These are phyloP conservation scores for Excoecaria agallocha DNA, from an alignment of 345 rosid genomes.

Conservation along the genomic window DNA sequence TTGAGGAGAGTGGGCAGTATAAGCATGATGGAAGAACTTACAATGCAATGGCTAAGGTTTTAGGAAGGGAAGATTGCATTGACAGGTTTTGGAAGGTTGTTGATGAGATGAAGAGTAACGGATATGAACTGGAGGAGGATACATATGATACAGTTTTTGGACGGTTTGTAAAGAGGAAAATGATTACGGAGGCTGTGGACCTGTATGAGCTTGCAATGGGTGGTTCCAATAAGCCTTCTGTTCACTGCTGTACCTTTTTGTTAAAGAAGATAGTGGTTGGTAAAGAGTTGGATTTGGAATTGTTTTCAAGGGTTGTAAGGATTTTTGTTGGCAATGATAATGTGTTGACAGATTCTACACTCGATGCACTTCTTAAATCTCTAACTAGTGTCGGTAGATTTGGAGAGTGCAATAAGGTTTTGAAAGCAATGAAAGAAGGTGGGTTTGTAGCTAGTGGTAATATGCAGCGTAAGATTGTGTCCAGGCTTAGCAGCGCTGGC, in stretches of 20 bases:
- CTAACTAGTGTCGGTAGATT: conserved; percentile 60
- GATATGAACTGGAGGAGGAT: conserved; percentile 62
- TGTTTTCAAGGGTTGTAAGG: conserved; percentile 64
- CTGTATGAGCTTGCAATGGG: conserved; percentile 73
- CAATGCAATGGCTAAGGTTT: conserved; percentile 66
- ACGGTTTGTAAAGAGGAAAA: conserved; percentile 58
- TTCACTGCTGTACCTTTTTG: conserved; percentile 46
- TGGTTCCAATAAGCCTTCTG: conserved; percentile 57
- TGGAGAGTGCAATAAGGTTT: conserved; percentile 51
- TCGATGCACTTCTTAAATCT: conserved; percentile 66
- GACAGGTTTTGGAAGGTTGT: conserved; percentile 79
- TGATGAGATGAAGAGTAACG: conserved; percentile 59
- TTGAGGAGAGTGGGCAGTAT: conserved; percentile 55
- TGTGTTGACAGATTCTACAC: conserved; percentile 53
- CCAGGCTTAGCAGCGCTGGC: conserved; percentile 53
- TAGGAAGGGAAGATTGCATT: conserved; percentile 72
- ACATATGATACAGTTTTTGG: conserved; percentile 52
- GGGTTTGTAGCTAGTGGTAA: conserved; percentile 47
- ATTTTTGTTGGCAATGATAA: conserved; percentile 51
- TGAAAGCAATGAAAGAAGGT: conserved; percentile 60
- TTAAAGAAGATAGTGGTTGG: conserved; percentile 61
- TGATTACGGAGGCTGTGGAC: conserved; percentile 70
- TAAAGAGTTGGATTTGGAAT: conserved; percentile 56
- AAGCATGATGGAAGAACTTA: conserved; percentile 60
- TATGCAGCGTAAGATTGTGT: conserved; percentile 55